Percentiles rank a stretch among this genome's conserved stretches.
phyloP scores from a whole-genome alignment of 2,329 filamentous ascomycete genomes.

The Podosphaera fusca region DNA sequence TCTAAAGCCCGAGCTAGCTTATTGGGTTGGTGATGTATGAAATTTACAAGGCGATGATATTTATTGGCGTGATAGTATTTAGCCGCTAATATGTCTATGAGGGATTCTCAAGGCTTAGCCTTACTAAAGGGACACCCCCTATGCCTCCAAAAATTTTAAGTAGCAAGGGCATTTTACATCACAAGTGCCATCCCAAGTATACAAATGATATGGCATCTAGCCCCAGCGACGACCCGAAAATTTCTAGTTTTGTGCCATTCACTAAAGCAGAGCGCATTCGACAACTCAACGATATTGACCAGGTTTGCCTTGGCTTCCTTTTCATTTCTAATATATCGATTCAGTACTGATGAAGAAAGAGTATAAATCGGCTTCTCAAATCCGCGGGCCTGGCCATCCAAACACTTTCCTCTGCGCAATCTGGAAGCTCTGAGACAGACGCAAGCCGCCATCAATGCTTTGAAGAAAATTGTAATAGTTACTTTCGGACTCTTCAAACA shows the following conservation, averaged over 20 bases:
- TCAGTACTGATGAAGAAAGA: constrained; percentile 6
- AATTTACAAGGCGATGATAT: too few species aligned
- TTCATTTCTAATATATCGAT: too few species aligned
- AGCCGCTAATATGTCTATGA: too few species aligned
- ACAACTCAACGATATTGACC: constrained; percentile 60
- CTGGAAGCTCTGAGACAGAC: constrained; percentile 2
- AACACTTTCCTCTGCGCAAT: constrained; percentile 30
- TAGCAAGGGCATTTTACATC: too few species aligned
- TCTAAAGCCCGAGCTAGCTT: too few species aligned
- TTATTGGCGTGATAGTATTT: too few species aligned
- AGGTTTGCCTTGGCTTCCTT: constrained; percentile 20
- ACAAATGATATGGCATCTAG: neutral
- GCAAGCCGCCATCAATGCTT: constrained; percentile 21
- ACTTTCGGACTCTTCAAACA: constrained; percentile 49
- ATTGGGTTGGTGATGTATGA: too few species aligned
- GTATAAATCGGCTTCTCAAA: constrained; percentile 25
- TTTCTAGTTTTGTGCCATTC: constrained; percentile 22
- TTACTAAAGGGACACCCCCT: too few species aligned
- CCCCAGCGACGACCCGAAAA: constrained; percentile 1
- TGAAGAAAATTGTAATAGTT: constrained; percentile 37
- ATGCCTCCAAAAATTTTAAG: too few species aligned
- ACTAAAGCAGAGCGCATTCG: constrained; percentile 56
- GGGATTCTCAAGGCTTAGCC: too few species aligned
- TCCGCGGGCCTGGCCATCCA: constrained; percentile 39
- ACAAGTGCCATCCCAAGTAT: too few species aligned